Conservation (phyloP, 768 basidiomycete genomes). For the Galerina sulciceps region DNA sequence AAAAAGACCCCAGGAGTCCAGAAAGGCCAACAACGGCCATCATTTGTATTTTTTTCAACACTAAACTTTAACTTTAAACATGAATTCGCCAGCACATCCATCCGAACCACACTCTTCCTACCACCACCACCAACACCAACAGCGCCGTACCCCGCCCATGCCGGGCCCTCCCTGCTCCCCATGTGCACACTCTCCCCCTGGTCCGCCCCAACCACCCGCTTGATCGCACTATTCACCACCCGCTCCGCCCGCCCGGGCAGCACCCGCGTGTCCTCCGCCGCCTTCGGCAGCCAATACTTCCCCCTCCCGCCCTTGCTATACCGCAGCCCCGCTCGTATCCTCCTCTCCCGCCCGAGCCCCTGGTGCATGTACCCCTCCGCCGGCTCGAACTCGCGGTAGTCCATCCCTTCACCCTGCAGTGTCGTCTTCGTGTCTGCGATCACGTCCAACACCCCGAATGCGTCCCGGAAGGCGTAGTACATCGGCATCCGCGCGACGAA, state of each 20-base stretch:
- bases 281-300: conserved; percentile 96
- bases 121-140: conserved; percentile 35
- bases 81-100: too few relatives aligned
- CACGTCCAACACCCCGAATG: conserved; percentile 87
- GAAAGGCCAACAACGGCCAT: too few relatives aligned
- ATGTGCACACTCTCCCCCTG: conserved; percentile 46
- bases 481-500: conserved; percentile 92
- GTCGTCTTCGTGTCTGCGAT: conserved; percentile 84
- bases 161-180: conserved; percentile 40
- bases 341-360: conserved; percentile 80
- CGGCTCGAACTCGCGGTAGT: conserved; percentile 96
- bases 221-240: conserved; percentile 44
- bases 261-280: conserved; percentile 41
- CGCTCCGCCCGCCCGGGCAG: conserved; percentile 44
- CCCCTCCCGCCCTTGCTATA: conserved; percentile 88
- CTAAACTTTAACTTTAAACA: too few relatives aligned
- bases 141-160: conserved; percentile 64
- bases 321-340: conserved; percentile 90
- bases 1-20: too few relatives aligned
- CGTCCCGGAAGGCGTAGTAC: conserved; percentile 85
- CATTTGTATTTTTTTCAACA: too few relatives aligned
- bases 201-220: conserved; percentile 42
- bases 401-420: conserved; percentile 86
- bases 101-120: conserved; percentile 52
- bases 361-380: conserved; percentile 93